Evolutionary conservation across 495 filamentous ascomycete species (phyloP), one percentile per base, ranked within the genome.

Genomic region (Talaromyces nanjingensis): DNA sequence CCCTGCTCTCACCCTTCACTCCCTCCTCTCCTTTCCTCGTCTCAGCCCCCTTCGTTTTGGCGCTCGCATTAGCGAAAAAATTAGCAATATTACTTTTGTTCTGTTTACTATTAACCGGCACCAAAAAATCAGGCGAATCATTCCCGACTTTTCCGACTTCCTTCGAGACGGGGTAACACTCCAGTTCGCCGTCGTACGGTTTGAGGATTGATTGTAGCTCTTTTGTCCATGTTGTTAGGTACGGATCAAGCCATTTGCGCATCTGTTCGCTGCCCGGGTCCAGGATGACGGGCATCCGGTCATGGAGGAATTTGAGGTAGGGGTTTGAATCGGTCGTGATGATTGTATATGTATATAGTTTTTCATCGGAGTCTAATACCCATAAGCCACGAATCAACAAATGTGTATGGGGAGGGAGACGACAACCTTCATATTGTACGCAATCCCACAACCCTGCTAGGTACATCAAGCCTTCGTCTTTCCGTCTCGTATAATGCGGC

Each of bases 91-190:
- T 96, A 45, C 78, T 84, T 77, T 96, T 97, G 69, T 96, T 96
- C 69, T 92, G 90, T 58, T 82, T 87, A 73, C 89, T 92, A 67
- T 86, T 81, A 52, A 97, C 76, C 0, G 92, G 92, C 2, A 96
- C 78, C 45, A 98, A 83, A 71, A 98, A 97, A 2, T 78, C 81
- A 0, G 89, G 86, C 18, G 87, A 91, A 71, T 96, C 90, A 65
- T 96, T 96, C n/a, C 93, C 92, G 2, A 96, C 94, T 76, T 97
- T 97, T 0, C 92, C 92, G 0, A 98, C 94, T 12, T 94, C 93
- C 71, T 90, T 91, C 54, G 82, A 84, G 2, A 98, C 94, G 14
- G 87, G 83, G 71, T 96, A 97, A 29, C 88, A 86, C 49, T 96
- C 93, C 31, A 98, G 74, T 63, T 91, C 90, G 0, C 90, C 91